Evolutionary conservation across 345 rosid genomes (phyloP).

Genomic region (Capsella bursapastoris): DNA sequence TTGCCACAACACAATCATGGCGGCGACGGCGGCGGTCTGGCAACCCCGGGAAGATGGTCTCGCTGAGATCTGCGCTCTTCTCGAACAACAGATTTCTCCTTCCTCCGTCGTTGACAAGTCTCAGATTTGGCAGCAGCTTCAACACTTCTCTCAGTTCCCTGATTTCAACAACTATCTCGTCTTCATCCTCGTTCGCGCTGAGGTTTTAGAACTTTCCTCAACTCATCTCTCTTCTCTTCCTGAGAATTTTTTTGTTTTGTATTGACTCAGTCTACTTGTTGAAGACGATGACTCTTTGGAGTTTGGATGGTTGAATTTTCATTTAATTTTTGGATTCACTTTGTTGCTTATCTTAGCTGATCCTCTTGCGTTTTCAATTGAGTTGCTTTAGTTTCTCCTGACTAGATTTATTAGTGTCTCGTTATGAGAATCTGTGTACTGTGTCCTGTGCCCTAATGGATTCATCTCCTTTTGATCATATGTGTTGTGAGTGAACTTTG

Average conservation of each 20-base stretch:
- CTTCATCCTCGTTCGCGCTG: slow-evolving; percentile 86
- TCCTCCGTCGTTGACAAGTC: slow-evolving; percentile 83
- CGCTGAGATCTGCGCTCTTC: slow-evolving; percentile 77
- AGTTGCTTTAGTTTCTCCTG: slow-evolving; percentile 20
- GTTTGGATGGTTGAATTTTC: slow-evolving; percentile 29
- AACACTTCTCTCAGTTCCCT: slow-evolving; percentile 86
- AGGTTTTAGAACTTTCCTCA: slow-evolving; percentile 50
- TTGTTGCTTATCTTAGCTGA: slow-evolving; percentile 24
- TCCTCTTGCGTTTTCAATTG: slow-evolving; percentile 3
- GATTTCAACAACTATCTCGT: slow-evolving; percentile 98
- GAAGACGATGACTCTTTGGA: not conserved
- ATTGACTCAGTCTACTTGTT: slow-evolving; percentile 40
- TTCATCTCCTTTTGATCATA: slow-evolving; percentile 15
- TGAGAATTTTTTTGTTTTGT: not conserved
- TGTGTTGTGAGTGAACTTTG: not conserved
- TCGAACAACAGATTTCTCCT: slow-evolving; percentile 92
- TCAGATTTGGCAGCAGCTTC: slow-evolving; percentile 94
- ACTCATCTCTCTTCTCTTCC: slow-evolving; percentile 6
- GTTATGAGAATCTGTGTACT: slow-evolving; percentile 1
- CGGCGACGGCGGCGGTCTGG: slow-evolving; percentile 69
- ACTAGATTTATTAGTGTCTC: not conserved
- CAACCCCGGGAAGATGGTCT: slow-evolving; percentile 89
- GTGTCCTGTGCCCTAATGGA: slow-evolving; percentile 20
- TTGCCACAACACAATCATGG: slow-evolving; percentile 50
- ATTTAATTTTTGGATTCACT: slow-evolving; percentile 2